Base-by-base conservation (phyloP, 345 rosid genomes). In the Moricandia moricandioides region DNA sequence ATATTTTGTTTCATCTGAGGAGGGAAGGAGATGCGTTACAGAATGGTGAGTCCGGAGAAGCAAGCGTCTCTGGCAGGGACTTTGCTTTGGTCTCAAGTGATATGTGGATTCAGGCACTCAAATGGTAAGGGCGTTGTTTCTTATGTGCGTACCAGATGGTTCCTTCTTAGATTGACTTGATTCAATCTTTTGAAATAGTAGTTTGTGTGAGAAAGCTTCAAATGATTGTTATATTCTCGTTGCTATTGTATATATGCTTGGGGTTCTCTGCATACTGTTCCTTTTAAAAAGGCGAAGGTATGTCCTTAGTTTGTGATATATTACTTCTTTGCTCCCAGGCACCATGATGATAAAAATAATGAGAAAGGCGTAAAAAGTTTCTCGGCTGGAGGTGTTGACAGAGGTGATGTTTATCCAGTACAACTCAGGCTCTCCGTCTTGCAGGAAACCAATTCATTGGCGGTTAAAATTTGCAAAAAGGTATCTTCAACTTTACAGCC, bases 91-190 rank as follows among this genome's bases (percentile, higher is more conserved):
- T 95, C 64, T 81, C 91, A 1, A 97, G 92, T 31, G 93, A 95
- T 68, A 95, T 89, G 97, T 95, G 99, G 99, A 79, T 95, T 77
- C 78, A 83, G 84, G 97, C 98, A 26, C 90, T 95, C 13, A 95
- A 89, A 84, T 89, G 97, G 98, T 92, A 65, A 84, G 85, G 37
- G 10, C 31, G 5, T 65, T 58, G 17, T 66, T 58, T 65, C 9
- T 7, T 31, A 59, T 64, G 0, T 5, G 2, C 60, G 27, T 62
- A 62, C 9, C 70, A 54, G 47, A 39, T 69, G 7, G 14, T 18
- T 49, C 51, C 29, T 76, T 69, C 29, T 21, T 64, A 10, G 7
- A 59, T 60, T 51, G 63, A 34, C 24, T 5, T 16, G 40, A 12
- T 12, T 61, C 56, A 27, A n/a, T 31, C 67, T 58, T 51, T 67